Percentiles rank a stretch among this genome's conserved stretches.
Conservation (phyloP, 1,284 basidiomycete genomes). For the Rhizoctonia solani region DNA sequence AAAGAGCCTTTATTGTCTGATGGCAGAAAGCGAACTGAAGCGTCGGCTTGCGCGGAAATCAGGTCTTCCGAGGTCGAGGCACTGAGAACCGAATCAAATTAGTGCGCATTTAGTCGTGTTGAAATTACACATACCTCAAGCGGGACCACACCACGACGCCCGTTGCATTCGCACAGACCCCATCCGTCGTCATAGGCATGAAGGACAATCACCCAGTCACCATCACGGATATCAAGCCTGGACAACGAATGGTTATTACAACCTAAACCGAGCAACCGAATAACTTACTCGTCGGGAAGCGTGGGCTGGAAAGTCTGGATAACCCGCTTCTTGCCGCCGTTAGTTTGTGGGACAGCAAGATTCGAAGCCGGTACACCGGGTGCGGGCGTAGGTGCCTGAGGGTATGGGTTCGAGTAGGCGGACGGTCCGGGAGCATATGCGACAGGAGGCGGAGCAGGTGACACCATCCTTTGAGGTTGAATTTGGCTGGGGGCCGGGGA, state of each 20-base stretch:
- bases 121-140: conserved; percentile 4
- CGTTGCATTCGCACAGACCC: conserved; percentile 31
- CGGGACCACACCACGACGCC: conserved; percentile 28
- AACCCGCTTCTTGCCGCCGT: conserved; percentile 22
- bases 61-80: conserved; percentile 24
- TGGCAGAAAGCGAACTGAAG: conserved; percentile 22
- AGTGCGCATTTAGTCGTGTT: neutral
- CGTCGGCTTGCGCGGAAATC: conserved; percentile 27
- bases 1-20: neutral
- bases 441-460: conserved; percentile 11
- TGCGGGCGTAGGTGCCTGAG: neutral
- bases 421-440: neutral
- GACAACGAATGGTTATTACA: neutral
- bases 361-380: neutral
- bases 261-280: neutral
- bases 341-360: neutral
- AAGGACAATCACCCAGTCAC: conserved; percentile 28
- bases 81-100: conserved; percentile 4
- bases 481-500: conserved; percentile 14
- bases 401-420: neutral
- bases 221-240: conserved; percentile 27
- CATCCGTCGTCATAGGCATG: conserved; percentile 32
- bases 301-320: conserved; percentile 31
- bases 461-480: conserved; percentile 12
- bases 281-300: conserved; percentile 28